Conservation (phyloP, 2,329 filamentous ascomycete species). For the Sclerotinia nivalis region DNA sequence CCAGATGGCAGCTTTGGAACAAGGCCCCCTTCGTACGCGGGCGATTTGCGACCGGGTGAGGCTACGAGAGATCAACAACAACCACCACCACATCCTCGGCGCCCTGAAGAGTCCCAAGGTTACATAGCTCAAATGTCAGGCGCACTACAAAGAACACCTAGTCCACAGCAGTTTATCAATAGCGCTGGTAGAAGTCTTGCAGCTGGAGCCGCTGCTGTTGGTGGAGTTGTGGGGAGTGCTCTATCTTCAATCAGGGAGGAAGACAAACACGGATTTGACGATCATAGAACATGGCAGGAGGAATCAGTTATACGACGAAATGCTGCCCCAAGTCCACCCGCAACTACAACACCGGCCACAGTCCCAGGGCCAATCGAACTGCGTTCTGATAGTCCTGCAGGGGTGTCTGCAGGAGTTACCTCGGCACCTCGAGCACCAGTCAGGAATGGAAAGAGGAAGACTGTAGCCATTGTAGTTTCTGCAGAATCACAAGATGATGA, state of each 20-base stretch:
- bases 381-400: constrained; percentile 32
- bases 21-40: constrained; percentile 45
- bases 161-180: constrained; percentile 85
- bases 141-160: constrained; percentile 77
- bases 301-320: constrained; percentile 72
- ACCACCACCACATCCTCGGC: constrained; percentile 33
- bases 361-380: constrained; percentile 31
- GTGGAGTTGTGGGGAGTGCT: constrained; percentile 78
- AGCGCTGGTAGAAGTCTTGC: constrained; percentile 78
- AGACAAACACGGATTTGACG: constrained; percentile 74
- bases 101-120: constrained; percentile 51
- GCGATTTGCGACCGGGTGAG: constrained; percentile 44
- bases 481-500: constrained; percentile 66
- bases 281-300: constrained; percentile 90
- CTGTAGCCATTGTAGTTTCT: constrained; percentile 85
- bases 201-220: constrained; percentile 79
- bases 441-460: constrained; percentile 57
- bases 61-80: constrained; percentile 40
- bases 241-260: constrained; percentile 83
- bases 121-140: constrained; percentile 79
- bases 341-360: constrained; percentile 37
- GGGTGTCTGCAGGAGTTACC: constrained; percentile 34
- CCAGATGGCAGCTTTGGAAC: constrained; percentile 40
- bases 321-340: constrained; percentile 42
- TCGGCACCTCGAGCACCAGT: constrained; percentile 29